Evolutionary conservation across 306 rosid species (phyloP), one percentile per base, ranked within the genome.

Genomic region (Clitoria ternatea): DNA sequence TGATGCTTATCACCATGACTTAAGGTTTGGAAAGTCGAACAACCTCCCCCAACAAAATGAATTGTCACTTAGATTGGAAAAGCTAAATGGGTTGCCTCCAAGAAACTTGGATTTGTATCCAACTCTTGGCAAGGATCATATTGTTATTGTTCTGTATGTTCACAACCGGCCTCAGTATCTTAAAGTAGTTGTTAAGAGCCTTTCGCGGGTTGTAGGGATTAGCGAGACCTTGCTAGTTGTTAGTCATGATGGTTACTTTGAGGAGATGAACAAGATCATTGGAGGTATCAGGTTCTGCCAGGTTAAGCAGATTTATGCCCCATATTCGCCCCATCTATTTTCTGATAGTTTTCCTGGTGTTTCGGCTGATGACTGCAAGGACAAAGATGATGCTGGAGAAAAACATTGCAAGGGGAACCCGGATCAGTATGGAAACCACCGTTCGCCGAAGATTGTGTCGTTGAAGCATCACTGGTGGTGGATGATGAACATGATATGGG

Each of bases 381-480:
- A 77, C 20, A 87, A 82, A 66, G 97, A 84, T 39, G 83, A 74
- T 53, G 70, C 76, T 0, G 36, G 45, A 8, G 26, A 18, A 26
- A 79, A 80, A 6, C 84, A 70, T 53, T 95, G 97, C 6, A 7
- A 65, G 17, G 97, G 99, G 70, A 81, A 69, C 69, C 90, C 96
- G 24, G 99, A 95, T 83, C 99, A 95, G 81, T 91, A 91, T 74
- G 96, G 96, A 35, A 89, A 86, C 86, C 92, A 91, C 19, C 85
- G 99, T 12, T 75, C 83, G 0, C 97, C 96, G 2, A 89, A 86
- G 84, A 95, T 95, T 47, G 97, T 89, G 29, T 91, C 99, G 3
- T 60, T 95, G 55, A 95, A 95, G 89, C 99, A 95, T 84, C 99
- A 95, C 76, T 95, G 99, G 99, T 95, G 99, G 99, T 95, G 99